phyloP scores from a whole-genome alignment of 352 stramenopile species.

The Sclerospora graminicola region DNA sequence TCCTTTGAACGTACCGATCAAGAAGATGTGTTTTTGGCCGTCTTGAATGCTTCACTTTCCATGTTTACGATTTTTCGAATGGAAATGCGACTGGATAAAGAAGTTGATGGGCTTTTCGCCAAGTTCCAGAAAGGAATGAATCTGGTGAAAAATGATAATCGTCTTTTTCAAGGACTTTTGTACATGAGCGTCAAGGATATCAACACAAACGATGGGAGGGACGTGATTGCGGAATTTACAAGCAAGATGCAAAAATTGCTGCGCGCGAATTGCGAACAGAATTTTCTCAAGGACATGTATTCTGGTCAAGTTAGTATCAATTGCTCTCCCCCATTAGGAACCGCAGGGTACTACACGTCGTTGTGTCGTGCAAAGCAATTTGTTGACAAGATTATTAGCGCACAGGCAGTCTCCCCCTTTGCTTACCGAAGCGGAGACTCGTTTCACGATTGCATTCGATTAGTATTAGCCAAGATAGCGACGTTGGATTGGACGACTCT shows the following conservation, averaged over 20 bases:
- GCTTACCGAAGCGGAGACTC: slow-evolving; percentile 35
- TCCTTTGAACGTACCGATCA: slow-evolving; percentile 60
- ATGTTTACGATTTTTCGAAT: slow-evolving; percentile 60
- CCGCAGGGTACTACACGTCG: slow-evolving; percentile 51
- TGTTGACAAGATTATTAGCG: slow-evolving; percentile 21
- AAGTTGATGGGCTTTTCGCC: slow-evolving; percentile 55
- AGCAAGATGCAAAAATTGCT: slow-evolving; percentile 38
- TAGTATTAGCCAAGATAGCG: slow-evolving; percentile 64
- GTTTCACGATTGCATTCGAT: slow-evolving; percentile 60
- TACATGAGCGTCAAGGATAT: slow-evolving; percentile 75
- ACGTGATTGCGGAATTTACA: slow-evolving; percentile 40
- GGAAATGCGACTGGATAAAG: slow-evolving; percentile 58
- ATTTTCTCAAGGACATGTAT: slow-evolving; percentile 64
- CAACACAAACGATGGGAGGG: slow-evolving; percentile 44
- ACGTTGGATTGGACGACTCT: slow-evolving; percentile 71
- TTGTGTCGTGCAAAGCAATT: slow-evolving; percentile 28
- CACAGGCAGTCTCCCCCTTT: slow-evolving; percentile 5
- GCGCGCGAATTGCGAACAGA: slow-evolving; percentile 38
- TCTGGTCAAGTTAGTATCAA: slow-evolving; percentile 44
- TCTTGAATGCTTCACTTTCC: slow-evolving; percentile 50
- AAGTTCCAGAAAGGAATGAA: slow-evolving; percentile 60
- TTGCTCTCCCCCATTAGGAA: slow-evolving; percentile 59
- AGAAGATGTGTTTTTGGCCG: slow-evolving; percentile 56
- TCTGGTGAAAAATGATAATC: slow-evolving; percentile 49
- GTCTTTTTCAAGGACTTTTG: slow-evolving; percentile 43